These are phyloP conservation scores for Rubia occidens DNA, from an alignment of 305 asterid genomes.

Conservation along the genomic window DNA sequence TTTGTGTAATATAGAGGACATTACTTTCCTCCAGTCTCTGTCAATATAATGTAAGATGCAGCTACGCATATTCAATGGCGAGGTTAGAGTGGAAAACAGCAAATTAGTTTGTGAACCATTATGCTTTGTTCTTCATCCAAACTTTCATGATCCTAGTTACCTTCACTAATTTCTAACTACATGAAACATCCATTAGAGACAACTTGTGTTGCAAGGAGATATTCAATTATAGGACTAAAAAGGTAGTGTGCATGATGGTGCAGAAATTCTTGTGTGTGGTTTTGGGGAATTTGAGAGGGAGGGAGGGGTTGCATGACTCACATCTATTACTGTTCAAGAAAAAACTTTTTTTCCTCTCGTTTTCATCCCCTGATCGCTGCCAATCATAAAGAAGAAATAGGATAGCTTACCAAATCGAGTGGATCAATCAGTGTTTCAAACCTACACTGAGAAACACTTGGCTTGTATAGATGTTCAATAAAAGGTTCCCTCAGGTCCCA, in stretches of 20 bases:
- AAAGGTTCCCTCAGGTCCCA: conserved; percentile 92
- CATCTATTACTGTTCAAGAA: not conserved
- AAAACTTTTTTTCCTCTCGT: not conserved
- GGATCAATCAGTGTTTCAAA: conserved; percentile 75
- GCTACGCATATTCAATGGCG: not conserved
- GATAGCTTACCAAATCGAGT: conserved; percentile 60
- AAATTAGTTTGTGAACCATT: not conserved
- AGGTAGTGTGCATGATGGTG: not conserved
- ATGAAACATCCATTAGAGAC: not conserved
- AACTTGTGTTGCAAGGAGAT: not conserved
- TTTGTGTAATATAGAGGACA: not conserved
- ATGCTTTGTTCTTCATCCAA: not conserved
- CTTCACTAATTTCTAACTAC: not conserved
- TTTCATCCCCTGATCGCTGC: not conserved
- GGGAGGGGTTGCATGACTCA: not conserved
- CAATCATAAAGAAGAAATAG: conserved; percentile 5
- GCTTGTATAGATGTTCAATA: conserved; percentile 77
- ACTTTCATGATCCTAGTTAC: not conserved
- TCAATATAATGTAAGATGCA: not conserved
- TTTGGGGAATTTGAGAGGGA: not conserved
- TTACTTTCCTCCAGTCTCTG: not conserved
- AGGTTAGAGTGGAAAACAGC: not conserved
- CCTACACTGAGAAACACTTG: conserved; percentile 71
- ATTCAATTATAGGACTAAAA: conserved; percentile 1
- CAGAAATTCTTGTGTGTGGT: not conserved